These are phyloP conservation scores for Paracamarosporium sp. DNA, from an alignment of 2,329 filamentous ascomycete species.

Conservation along the genomic window DNA sequence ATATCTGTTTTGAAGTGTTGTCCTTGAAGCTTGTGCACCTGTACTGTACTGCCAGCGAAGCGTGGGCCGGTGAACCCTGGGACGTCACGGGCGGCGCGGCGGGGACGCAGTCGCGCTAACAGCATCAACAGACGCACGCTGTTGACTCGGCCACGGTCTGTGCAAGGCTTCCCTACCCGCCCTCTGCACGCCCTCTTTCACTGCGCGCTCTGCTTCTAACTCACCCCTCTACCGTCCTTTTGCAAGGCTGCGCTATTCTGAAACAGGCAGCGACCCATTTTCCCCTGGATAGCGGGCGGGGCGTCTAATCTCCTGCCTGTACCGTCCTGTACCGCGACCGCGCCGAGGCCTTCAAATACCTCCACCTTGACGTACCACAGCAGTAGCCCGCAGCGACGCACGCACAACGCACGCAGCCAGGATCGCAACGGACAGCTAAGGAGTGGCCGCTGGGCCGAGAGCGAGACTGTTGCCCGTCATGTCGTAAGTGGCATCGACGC, in stretches of 20 bases:
- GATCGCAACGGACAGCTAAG: conserved; percentile 17
- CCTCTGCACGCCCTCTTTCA: not conserved
- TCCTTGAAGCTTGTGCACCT: conserved; percentile 20
- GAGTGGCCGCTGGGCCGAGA: conserved; percentile 46
- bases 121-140: conserved; percentile 7
- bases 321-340: conserved; percentile 29
- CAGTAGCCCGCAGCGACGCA: conserved; percentile 35
- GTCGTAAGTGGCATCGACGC: conserved; percentile 40
- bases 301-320: conserved; percentile 34
- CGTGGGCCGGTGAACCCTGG: not conserved
- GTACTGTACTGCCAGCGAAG: not conserved
- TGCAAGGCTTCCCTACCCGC: not conserved
- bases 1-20: not conserved
- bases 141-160: conserved; percentile 2
- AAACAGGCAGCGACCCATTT: conserved; percentile 28
- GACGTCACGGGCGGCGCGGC: conserved; percentile 1
- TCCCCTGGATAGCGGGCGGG: conserved; percentile 43
- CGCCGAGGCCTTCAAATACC: conserved; percentile 20
- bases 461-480: conserved; percentile 39
- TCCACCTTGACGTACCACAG: conserved; percentile 39
- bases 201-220: not conserved
- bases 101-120: conserved; percentile 3
- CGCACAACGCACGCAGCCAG: conserved; percentile 19
- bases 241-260: conserved; percentile 23
- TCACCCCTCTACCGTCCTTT: conserved; percentile 8